Evolutionary conservation across 768 basidiomycete genomes (phyloP).

Genomic region (Tephrocybe sp.): DNA sequence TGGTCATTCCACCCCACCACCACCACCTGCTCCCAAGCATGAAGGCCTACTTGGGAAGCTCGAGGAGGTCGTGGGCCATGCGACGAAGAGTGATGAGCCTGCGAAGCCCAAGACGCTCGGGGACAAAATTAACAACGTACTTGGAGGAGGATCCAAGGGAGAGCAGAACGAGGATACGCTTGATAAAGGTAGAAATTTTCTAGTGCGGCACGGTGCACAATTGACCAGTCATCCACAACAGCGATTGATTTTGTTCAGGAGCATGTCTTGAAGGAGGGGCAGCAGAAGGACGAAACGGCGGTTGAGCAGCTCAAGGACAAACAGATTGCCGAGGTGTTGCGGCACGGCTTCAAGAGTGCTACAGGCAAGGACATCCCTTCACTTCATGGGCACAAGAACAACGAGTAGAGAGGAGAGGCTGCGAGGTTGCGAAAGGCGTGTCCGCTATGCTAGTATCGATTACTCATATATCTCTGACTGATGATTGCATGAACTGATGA

Average conservation of each 20-base stretch:
- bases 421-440: not conserved
- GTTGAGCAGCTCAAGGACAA: constrained; percentile 42
- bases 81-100: constrained; percentile 11
- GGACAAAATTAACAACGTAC: constrained; percentile 19
- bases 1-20: constrained; percentile 4
- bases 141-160: constrained; percentile 19
- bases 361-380: constrained; percentile 33
- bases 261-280: constrained; percentile 35
- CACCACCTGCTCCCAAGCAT: constrained; percentile 7
- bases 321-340: constrained; percentile 34
- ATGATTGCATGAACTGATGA: too few species aligned
- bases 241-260: constrained; percentile 43
- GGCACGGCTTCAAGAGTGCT: constrained; percentile 26
- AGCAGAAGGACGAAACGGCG: constrained; percentile 37
- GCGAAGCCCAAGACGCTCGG: constrained; percentile 16
- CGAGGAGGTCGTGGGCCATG: constrained; percentile 10
- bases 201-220: too few species aligned
- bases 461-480: too few species aligned
- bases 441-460: too few species aligned
- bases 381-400: constrained; percentile 1
- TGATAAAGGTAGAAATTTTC: constrained; percentile 32
- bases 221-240: too few species aligned
- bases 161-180: constrained; percentile 21
- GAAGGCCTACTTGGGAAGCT: constrained; percentile 16
- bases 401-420: not conserved